Evolutionary conservation across 805 yeast genomes (phyloP), one percentile per base, ranked within the genome.

Genomic region (Candida michaelii): DNA sequence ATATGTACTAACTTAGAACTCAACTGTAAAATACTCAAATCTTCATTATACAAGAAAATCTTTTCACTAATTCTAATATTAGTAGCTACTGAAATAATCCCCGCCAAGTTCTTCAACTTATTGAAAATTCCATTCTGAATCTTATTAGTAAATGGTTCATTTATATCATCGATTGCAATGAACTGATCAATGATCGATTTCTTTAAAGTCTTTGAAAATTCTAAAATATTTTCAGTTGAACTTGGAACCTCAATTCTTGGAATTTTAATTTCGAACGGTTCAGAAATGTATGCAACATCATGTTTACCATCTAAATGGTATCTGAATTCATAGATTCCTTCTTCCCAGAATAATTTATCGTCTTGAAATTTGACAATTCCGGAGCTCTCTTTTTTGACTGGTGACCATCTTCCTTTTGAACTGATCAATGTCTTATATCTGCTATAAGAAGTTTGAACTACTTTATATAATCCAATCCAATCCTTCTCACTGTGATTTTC

Each of bases 401-500:
- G 79, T 25, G 67, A 53, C 91, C 91, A 85, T 48, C 83, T 79
- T 9, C 85, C 85, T 29, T 73, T 60, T 8, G 89, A 82, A 10
- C 85, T 69, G n/a, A 80, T 63, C 27, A 73, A 62, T 0, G 93
- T 85, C 19, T 68, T 71, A 31, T 71, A 71, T 41, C 80, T 70
- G 15, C 82, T 76, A 27, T 67, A 66, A 4, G 80, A 74, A 13
- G 86, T 79, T 47, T 77, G 84, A 18, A 77, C 64, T 8, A 83
- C 74, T 41, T 77, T 76, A 62, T 86, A 86, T 23, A 86, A 60
- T 1, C 93, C 95, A 49, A 86, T 74, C 95, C 95, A 86, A 56
- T 85, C 90, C 32, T 67, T 71, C 0, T 62, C 44, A 13, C 77
- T 63, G 48, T 76, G 80, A 17, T 54, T 46, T 2, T 62, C 64